phyloP scores from a whole-genome alignment of 2,329 filamentous ascomycete genomes.

The Lachnellula arida region DNA sequence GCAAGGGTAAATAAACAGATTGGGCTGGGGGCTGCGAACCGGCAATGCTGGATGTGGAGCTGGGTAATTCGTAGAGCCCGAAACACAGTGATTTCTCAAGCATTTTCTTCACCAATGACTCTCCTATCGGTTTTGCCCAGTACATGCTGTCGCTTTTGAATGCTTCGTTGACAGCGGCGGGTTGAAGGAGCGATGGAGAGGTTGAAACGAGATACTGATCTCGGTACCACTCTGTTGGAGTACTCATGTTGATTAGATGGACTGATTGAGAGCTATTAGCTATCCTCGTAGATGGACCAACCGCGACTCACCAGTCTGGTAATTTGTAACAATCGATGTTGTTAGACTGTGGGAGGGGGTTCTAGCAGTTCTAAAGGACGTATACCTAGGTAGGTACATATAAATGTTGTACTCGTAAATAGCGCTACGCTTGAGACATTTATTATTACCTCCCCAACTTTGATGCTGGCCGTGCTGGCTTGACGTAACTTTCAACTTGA shows the following conservation, averaged over 20 bases:
- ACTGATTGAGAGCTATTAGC: not conserved
- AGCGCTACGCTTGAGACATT: too few relatives aligned
- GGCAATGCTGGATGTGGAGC: conserved; percentile 32
- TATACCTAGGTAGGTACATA: too few relatives aligned
- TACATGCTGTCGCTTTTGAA: conserved; percentile 54
- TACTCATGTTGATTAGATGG: conserved; percentile 12
- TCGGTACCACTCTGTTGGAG: conserved; percentile 40
- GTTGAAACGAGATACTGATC: conserved; percentile 58
- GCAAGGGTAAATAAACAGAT: not conserved
- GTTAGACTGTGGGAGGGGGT: not conserved
- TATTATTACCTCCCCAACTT: too few relatives aligned
- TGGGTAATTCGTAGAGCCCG: conserved; percentile 46
- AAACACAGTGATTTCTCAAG: conserved; percentile 56
- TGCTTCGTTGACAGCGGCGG: conserved; percentile 49
- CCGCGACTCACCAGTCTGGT: not conserved
- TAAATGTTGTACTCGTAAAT: too few relatives aligned
- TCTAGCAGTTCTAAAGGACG: not conserved
- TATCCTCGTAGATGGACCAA: not conserved
- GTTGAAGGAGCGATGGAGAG: conserved; percentile 50
- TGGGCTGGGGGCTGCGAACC: conserved; percentile 17
- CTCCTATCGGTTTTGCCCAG: conserved; percentile 53
- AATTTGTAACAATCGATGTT: not conserved
- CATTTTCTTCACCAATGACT: conserved; percentile 45
- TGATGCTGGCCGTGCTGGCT: too few relatives aligned
- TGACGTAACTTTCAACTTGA: too few relatives aligned